phyloP scores from a whole-genome alignment of 2,329 filamentous ascomycete genomes.

The Dactylellina sp. region DNA sequence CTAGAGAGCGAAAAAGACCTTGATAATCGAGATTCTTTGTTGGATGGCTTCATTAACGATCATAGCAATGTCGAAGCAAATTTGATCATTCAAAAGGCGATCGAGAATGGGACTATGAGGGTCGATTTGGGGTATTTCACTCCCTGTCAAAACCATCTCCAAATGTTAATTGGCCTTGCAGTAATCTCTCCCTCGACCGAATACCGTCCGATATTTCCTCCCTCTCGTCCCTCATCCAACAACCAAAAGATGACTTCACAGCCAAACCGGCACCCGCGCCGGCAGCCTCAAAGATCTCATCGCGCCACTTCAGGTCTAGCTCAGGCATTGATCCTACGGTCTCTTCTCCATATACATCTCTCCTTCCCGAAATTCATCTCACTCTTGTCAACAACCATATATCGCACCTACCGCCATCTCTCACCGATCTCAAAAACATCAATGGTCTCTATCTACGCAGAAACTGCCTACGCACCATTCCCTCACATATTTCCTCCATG shows the following conservation, averaged over 20 bases:
- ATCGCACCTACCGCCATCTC: slow-evolving; percentile 17
- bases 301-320: slow-evolving; percentile 24
- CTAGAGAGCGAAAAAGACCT: slow-evolving; percentile 21
- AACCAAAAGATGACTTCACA: slow-evolving; percentile 23
- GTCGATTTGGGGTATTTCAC: slow-evolving; percentile 13
- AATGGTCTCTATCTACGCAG: slow-evolving; percentile 31
- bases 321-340: slow-evolving; percentile 28
- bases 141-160: neutral
- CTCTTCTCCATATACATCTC: slow-evolving; percentile 33
- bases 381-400: slow-evolving; percentile 20
- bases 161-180: neutral
- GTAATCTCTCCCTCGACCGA: slow-evolving; percentile 20
- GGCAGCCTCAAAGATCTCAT: neutral
- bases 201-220: slow-evolving; percentile 33
- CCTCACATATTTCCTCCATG: slow-evolving; percentile 27
- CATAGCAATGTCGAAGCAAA: slow-evolving; percentile 23
- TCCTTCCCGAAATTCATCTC: slow-evolving; percentile 16
- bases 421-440: slow-evolving; percentile 24
- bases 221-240: slow-evolving; percentile 29
- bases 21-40: neutral
- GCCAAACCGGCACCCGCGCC: neutral
- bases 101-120: slow-evolving; percentile 25
- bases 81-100: slow-evolving; percentile 37
- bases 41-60: slow-evolving; percentile 1
- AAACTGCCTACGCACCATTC: slow-evolving; percentile 27